Evolutionary conservation across 768 basidiomycete species (phyloP), one percentile per base, ranked within the genome.

Genomic region (Candolleomyces eurysporus): DNA sequence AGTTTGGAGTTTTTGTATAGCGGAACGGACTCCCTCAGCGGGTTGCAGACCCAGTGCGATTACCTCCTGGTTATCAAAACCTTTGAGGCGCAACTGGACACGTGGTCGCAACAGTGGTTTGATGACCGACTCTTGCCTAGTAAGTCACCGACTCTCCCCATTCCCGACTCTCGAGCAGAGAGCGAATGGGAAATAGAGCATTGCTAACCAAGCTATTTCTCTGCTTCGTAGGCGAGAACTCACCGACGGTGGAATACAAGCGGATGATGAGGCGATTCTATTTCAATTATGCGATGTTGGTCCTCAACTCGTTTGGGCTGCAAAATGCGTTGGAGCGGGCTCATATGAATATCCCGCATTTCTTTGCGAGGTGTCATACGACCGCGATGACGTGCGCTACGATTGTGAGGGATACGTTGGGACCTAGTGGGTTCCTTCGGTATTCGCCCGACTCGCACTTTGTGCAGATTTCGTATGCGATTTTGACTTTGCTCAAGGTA

Each of bases 231-330:
- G 79, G 63, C 19, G 67, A 73, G 65, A 36, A 69, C 0, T 26
- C 66, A 13, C 58, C 62, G 0, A 62, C 68, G 31, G 59, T 64
- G 1, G 72, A 82, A 59, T 88, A 87, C 75, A 79, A 80, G 60
- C 70, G 70, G 48, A 73, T 82, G 54, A 84, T 85, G 46, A 80
- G 83, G 30, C 78, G 84, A 65, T 96, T 94, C 69, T 94, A 93
- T 71, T 90, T 84, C 75, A 84, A 92, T 70, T 96, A 96, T 68
- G 85, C 89, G 26, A 84, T 86, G 75, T 84, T 99, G 56, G 92
- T 97, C 42, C 77, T 98, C 61, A 95, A 97, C 70, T 96, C 96
- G 1, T 99, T 99, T 67, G 96, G 96, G 11, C 82, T 99, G 48
- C 96, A 99, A 73, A 92, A 96, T 69, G 94, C 96, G n/a, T 76